Evolutionary conservation across 768 basidiomycete species (phyloP).

Genomic region (Boletus pseudopeckii): DNA sequence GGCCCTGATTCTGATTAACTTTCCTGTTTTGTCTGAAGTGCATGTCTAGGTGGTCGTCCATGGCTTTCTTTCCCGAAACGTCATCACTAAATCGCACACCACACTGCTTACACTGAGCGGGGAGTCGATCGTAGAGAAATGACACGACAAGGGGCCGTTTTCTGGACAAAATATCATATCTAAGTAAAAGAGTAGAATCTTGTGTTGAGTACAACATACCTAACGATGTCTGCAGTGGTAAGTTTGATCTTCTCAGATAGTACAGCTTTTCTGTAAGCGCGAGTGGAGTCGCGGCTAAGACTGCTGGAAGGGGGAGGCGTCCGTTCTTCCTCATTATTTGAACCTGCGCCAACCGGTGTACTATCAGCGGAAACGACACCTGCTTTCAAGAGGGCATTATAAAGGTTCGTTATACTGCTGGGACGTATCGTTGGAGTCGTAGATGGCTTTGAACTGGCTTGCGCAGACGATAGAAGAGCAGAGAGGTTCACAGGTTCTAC

Average conservation of each 20-base stretch:
- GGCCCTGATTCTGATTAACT: slow-evolving; percentile 69
- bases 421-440: slow-evolving; percentile 23
- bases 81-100: slow-evolving; percentile 82
- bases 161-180: slow-evolving; percentile 25
- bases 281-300: slow-evolving; percentile 46
- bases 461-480: slow-evolving; percentile 26
- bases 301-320: slow-evolving; percentile 32
- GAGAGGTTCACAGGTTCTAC: slow-evolving; percentile 31
- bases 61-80: slow-evolving; percentile 61
- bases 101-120: slow-evolving; percentile 91
- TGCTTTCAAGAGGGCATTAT: slow-evolving; percentile 72
- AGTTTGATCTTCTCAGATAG: slow-evolving; percentile 60
- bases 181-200: background rate
- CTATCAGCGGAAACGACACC: slow-evolving; percentile 62
- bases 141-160: slow-evolving; percentile 56
- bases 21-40: slow-evolving; percentile 93
- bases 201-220: slow-evolving; percentile 41
- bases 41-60: slow-evolving; percentile 92
- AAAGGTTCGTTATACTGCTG: slow-evolving; percentile 52
- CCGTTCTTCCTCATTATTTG: slow-evolving; percentile 24
- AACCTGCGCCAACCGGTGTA: slow-evolving; percentile 50
- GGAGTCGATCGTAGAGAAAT: slow-evolving; percentile 71
- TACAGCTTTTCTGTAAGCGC: slow-evolving; percentile 59
- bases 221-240: slow-evolving; percentile 64
- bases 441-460: slow-evolving; percentile 22